Evolutionary conservation across 2,329 filamentous ascomycete genomes (phyloP).

Genomic region (Lizonia empirigonia): DNA sequence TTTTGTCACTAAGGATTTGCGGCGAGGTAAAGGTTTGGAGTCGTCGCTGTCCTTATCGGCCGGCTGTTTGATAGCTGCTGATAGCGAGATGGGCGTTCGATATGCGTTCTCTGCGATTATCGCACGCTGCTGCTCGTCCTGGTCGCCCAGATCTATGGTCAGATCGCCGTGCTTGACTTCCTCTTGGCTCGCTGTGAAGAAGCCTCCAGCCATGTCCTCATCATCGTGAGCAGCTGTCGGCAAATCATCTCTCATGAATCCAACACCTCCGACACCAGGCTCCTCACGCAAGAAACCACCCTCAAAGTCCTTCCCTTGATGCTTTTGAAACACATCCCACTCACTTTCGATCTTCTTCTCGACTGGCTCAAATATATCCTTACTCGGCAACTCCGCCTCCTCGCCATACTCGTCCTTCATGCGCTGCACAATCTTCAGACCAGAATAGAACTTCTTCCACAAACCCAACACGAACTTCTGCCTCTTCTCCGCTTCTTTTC

Average conservation of each 20-base stretch:
- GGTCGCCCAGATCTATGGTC: conserved; percentile 41
- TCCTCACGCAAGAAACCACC: conserved; percentile 51
- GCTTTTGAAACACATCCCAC: conserved; percentile 38
- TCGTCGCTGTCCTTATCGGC: conserved; percentile 4
- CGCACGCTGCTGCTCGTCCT: conserved; percentile 5
- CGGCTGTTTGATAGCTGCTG: conserved; percentile 35
- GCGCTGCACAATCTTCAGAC: conserved; percentile 71
- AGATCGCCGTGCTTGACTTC: conserved; percentile 40
- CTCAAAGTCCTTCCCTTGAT: conserved; percentile 41
- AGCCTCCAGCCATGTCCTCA: conserved; percentile 43
- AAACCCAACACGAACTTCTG: conserved; percentile 72
- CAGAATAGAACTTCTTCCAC: conserved; percentile 89
- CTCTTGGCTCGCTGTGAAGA: conserved; percentile 47
- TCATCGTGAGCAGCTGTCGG: conserved; percentile 28
- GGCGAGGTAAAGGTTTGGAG: conserved; percentile 13
- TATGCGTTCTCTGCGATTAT: conserved; percentile 19
- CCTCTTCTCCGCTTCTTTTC: conserved; percentile 81
- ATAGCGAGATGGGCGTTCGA: conserved; percentile 46
- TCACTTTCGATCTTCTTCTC: conserved; percentile 62
- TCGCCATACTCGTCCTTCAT: conserved; percentile 44
- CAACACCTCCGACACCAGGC: conserved; percentile 15
- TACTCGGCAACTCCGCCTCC: conserved; percentile 64
- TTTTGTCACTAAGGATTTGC: conserved; percentile 13
- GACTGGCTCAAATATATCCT: conserved; percentile 25
- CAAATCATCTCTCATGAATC: conserved; percentile 22